Conservation (phyloP, 768 basidiomycete species). For the Galerina marginata region DNA sequence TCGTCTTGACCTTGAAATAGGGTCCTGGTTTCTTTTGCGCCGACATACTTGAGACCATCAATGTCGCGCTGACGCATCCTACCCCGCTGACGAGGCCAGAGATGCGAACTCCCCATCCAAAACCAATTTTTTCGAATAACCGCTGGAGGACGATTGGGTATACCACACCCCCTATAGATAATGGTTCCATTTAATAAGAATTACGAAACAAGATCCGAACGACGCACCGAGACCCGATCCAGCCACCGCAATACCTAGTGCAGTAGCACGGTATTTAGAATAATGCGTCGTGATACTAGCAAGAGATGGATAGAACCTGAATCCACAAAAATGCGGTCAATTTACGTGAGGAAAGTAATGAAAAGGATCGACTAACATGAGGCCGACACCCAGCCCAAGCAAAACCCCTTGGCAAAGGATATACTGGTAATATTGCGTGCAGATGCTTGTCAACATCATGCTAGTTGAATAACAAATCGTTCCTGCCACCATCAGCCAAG, state of each 20-base stretch:
- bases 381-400: conserved; percentile 68
- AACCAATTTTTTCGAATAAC: conserved; percentile 60
- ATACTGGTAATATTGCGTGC: conserved; percentile 62
- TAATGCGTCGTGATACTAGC: conserved; percentile 73
- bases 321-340: conserved; percentile 6
- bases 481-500: conserved; percentile 55
- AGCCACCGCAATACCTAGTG: conserved; percentile 70
- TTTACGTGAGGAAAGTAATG: background rate
- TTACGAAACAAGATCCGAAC: background rate
- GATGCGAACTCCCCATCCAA: conserved; percentile 66
- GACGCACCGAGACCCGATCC: conserved; percentile 68
- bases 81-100: conserved; percentile 55
- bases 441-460: conserved; percentile 66
- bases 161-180: conserved; percentile 62
- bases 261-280: conserved; percentile 66
- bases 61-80: conserved; percentile 51
- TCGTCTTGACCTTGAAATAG: conserved; percentile 37
- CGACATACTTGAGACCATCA: conserved; percentile 48
- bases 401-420: conserved; percentile 66
- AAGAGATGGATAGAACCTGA: conserved; percentile 73
- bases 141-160: conserved; percentile 68
- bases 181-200: background rate
- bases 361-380: conserved; percentile 53
- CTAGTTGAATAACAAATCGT: conserved; percentile 53
- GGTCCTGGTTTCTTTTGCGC: conserved; percentile 33